Evolutionary conservation across 2,329 filamentous ascomycete species (phyloP), one percentile per base, ranked within the genome.

Genomic region (Passalora sequoiae): DNA sequence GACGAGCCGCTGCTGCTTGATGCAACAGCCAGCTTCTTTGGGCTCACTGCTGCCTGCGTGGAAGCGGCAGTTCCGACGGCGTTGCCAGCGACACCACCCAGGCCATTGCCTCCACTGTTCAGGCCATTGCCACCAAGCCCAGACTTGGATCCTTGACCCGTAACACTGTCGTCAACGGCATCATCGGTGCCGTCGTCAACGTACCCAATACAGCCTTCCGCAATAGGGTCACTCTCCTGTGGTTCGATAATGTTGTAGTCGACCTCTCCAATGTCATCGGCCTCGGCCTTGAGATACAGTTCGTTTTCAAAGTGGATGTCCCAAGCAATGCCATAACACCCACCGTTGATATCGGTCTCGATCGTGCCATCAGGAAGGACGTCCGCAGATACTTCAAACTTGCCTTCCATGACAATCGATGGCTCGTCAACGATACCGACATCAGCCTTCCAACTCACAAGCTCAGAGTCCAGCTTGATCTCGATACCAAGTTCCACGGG

Each of bases 251-350:
- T 17, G 20, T 22, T 21, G 3, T 38, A 25, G 10, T 27, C 20
- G 6, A 12, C 28, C 9, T 16, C 12, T n/a, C 28, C 27, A 13
- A 33, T 38, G 27, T 38, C 25, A 17, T 41, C 21, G 15, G n/a
- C 44, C 25, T 28, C 32, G 15, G 17, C 20, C 9, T 28, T n/a
- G 10, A 38, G 13, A 27, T 44, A 10, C 13, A 47, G 31, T 5
- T 25, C 24, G 12, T 47, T 47, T 24, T 43, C 28, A 29, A 47
- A 47, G 28, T 38, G 32, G 21, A 47, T 37, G 7, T 43, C 22
- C 39, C 39, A 47, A 12, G 44, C 44, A 21, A 47, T 28, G 19
- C 44, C 44, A 33, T 47, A 47, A 28, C 44, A 47, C 9, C 28
- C 44, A n/a, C 35, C 39, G 27, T 47, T 47, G 39, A 43, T 28